phyloP scores from a whole-genome alignment of 352 stramenopile genomes.

The Phytophthora idaei region DNA sequence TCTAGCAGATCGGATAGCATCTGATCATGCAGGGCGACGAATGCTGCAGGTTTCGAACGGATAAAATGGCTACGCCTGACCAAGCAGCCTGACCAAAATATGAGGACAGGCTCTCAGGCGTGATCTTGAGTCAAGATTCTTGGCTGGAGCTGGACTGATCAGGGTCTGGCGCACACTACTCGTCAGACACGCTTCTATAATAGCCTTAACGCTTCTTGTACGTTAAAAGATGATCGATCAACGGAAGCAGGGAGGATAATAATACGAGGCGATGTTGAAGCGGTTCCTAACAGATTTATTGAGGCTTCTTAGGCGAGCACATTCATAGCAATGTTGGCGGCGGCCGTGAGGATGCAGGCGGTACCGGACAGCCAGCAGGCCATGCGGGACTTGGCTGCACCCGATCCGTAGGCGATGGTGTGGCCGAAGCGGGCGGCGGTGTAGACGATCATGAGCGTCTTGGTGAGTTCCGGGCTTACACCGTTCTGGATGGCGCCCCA shows the following conservation, averaged over 20 bases:
- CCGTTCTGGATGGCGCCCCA: slow-evolving; percentile 44
- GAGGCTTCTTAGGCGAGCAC: slow-evolving; percentile 13
- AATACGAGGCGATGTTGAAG: too few species aligned
- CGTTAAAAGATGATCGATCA: too few species aligned
- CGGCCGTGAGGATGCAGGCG: slow-evolving; percentile 26
- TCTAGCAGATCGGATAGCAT: background rate
- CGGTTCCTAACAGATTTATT: background rate
- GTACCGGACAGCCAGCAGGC: slow-evolving; percentile 37
- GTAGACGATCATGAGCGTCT: slow-evolving; percentile 45
- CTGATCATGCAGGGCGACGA: background rate
- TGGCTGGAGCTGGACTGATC: background rate
- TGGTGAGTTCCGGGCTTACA: slow-evolving; percentile 40
- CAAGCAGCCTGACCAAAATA: slow-evolving; percentile 7
- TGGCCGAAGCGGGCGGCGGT: slow-evolving; percentile 46
- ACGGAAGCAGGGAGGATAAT: too few species aligned
- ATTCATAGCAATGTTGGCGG: slow-evolving; percentile 27
- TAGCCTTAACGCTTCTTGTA: too few species aligned
- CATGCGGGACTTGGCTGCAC: slow-evolving; percentile 31
- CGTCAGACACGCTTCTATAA: background rate
- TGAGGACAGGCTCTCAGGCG: background rate
- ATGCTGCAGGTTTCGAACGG: background rate
- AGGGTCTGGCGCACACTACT: background rate
- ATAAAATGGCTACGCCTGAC: slow-evolving; percentile 9
- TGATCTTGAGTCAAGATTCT: too few species aligned
- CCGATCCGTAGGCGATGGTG: slow-evolving; percentile 46